Evolutionary conservation across 2,329 filamentous ascomycete species (phyloP).

Genomic region (Neonectria coccinea): DNA sequence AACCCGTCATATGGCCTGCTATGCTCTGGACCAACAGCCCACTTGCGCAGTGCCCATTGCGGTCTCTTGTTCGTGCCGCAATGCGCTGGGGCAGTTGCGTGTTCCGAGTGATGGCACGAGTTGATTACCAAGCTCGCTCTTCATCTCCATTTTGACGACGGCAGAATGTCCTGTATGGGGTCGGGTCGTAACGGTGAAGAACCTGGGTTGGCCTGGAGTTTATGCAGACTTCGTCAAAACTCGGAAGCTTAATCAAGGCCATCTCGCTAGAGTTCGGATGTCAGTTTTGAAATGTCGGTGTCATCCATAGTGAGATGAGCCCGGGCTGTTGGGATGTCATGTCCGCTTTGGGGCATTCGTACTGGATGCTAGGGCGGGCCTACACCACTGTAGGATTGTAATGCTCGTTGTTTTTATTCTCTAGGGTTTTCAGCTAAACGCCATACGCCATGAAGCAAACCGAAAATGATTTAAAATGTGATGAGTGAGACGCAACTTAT

Average conservation of each 20-base stretch:
- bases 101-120: background rate
- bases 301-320: background rate
- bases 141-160: background rate
- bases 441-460: background rate
- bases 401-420: constrained; percentile 32
- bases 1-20: constrained; percentile 1
- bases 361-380: constrained; percentile 1
- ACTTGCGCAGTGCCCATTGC: background rate
- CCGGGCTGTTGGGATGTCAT: constrained; percentile 9
- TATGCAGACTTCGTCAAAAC: background rate
- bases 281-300: background rate
- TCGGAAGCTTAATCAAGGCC: background rate
- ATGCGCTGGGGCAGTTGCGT: background rate
- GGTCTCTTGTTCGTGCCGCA: constrained; percentile 1
- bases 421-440: background rate
- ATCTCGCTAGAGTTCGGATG: background rate
- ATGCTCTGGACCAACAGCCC: background rate
- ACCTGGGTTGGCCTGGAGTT: background rate
- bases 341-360: background rate
- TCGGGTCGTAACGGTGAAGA: background rate
- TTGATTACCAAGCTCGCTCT: background rate
- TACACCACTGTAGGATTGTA: constrained; percentile 22
- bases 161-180: background rate
- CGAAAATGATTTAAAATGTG: background rate
- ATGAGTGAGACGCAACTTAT: background rate